Evolutionary conservation across 805 yeast species (phyloP).

Genomic region (Zygotorulaspora danielsina): DNA sequence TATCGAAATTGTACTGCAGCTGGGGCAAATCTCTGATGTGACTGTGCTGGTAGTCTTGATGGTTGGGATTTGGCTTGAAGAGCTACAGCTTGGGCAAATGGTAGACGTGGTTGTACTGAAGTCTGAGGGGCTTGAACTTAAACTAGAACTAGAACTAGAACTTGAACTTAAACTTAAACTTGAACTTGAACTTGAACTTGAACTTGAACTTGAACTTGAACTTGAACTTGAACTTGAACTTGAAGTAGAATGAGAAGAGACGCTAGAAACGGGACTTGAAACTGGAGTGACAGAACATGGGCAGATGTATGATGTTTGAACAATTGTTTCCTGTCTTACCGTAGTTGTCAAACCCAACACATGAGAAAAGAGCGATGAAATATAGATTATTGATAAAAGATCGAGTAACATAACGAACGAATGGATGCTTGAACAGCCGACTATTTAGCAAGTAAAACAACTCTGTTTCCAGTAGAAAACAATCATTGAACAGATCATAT

Average conservation of each 20-base stretch:
- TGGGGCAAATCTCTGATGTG: slow-evolving; percentile 1
- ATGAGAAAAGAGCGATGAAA: slow-evolving; percentile 1
- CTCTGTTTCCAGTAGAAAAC: slow-evolving; percentile 1
- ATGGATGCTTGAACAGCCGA: neutral
- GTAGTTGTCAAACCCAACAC: slow-evolving; percentile 3
- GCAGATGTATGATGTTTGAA: slow-evolving; percentile 9
- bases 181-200: slow-evolving; percentile 1
- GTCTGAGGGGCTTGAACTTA: neutral
- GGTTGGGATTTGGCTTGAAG: no score
- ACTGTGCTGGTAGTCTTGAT: no score
- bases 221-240: slow-evolving; percentile 1
- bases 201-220: neutral
- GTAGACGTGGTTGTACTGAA: neutral
- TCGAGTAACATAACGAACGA: slow-evolving; percentile 8
- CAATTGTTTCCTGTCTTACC: slow-evolving; percentile 4
- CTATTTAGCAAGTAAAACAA: neutral
- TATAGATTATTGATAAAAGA: neutral
- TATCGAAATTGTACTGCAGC: slow-evolving; percentile 1
- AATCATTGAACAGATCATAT: neutral
- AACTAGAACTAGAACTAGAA: neutral
- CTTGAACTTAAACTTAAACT: neutral
- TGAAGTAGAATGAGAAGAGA: neutral
- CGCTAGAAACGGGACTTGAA: neutral
- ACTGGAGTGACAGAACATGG: slow-evolving; percentile 4
- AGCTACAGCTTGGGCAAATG: neutral